A percentile compares a stretch with the other conserved stretches of the same genome.
These are phyloP conservation scores for Ganoderma lingzhi DNA, from an alignment of 1,284 basidiomycete genomes.

Conservation along the genomic window DNA sequence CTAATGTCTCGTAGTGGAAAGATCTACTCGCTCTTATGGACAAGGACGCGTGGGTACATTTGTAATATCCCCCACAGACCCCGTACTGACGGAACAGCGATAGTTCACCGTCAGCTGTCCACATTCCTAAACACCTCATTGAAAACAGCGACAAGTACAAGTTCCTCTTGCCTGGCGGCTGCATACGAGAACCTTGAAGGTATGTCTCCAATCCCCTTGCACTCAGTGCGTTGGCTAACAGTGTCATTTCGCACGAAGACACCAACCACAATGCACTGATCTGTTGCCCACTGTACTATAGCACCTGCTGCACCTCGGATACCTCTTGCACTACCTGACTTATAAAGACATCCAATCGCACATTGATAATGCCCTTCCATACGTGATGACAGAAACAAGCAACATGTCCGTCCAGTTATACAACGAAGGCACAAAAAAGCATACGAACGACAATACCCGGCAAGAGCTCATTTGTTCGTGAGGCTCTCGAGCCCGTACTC, in stretches of 20 bases:
- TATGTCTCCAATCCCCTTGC: background rate
- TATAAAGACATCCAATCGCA: background rate
- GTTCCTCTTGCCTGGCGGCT: constrained; percentile 69
- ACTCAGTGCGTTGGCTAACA: background rate
- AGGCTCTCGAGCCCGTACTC: constrained; percentile 52
- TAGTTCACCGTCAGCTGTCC: constrained; percentile 51
- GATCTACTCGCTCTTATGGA: constrained; percentile 60
- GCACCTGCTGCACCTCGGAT: constrained; percentile 10
- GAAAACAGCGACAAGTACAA: constrained; percentile 58
- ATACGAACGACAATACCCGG: background rate
- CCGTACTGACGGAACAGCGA: constrained; percentile 31
- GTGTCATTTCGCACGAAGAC: background rate
- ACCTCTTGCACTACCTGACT: constrained; percentile 14
- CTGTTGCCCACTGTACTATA: constrained; percentile 17
- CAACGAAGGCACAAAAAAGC: background rate
- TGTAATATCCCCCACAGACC: background rate
- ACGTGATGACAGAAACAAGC: background rate
- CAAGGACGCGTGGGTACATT: constrained; percentile 54
- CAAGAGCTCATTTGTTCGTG: constrained; percentile 17
- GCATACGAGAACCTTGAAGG: constrained; percentile 39
- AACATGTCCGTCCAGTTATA: constrained; percentile 1
- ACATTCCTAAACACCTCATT: constrained; percentile 60
- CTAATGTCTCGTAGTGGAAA: constrained; percentile 49
- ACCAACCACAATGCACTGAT: background rate
- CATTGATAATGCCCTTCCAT: background rate